phyloP scores from a whole-genome alignment of 2,329 filamentous ascomycete genomes.

The Ceratocystis diversiconidia region DNA sequence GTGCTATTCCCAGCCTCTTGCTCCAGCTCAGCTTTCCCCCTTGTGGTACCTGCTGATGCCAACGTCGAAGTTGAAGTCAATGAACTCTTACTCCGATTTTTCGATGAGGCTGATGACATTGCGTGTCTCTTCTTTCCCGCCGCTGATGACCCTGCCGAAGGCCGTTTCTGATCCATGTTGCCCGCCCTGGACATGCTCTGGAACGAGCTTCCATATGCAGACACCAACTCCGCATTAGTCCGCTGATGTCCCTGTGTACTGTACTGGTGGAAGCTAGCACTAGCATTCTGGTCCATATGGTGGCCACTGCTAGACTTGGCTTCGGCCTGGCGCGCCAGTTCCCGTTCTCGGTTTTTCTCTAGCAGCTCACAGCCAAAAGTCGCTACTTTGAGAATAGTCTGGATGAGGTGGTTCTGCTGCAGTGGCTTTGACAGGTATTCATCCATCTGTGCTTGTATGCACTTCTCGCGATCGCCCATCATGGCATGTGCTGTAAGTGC shows the following conservation, averaged over 20 bases:
- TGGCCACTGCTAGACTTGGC: slow-evolving; percentile 27
- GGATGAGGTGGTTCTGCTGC: slow-evolving; percentile 93
- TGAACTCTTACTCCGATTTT: background rate
- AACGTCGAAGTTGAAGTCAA: background rate
- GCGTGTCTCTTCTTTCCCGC: background rate
- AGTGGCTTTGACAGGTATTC: slow-evolving; percentile 95
- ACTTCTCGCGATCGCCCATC: slow-evolving; percentile 96
- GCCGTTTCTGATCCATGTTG: background rate
- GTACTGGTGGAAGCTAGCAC: slow-evolving; percentile 7
- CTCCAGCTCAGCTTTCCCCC: background rate
- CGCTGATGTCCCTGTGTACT: background rate
- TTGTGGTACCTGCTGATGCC: background rate
- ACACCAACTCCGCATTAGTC: slow-evolving; percentile 1
- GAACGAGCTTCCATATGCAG: slow-evolving; percentile 9
- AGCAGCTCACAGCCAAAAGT: slow-evolving; percentile 74
- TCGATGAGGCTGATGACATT: background rate
- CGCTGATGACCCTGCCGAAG: background rate
- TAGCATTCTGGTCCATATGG: slow-evolving; percentile 9
- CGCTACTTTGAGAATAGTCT: slow-evolving; percentile 92
- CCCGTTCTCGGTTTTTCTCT: slow-evolving; percentile 56
- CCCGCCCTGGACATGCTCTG: slow-evolving; percentile 2
- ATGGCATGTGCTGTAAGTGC: slow-evolving; percentile 95
- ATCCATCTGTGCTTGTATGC: slow-evolving; percentile 97
- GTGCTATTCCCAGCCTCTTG: background rate
- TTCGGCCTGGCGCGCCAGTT: slow-evolving; percentile 38